Conservation (phyloP, 169 alveolate species). For the Eimeria tenella region DNA sequence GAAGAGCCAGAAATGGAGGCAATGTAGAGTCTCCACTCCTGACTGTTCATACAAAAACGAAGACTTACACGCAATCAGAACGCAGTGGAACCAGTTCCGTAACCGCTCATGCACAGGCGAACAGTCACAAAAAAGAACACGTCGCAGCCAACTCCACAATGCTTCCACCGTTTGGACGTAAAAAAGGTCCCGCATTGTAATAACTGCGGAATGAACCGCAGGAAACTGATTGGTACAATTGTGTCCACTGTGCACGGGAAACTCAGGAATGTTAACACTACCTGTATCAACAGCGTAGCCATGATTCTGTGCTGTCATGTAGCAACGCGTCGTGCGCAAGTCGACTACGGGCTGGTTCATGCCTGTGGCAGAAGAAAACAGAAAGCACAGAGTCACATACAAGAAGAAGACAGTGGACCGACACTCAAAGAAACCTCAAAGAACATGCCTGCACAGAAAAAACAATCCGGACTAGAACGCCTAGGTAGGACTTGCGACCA, state of each 20-base stretch:
- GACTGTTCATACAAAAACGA: too few species aligned
- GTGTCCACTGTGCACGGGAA: background rate
- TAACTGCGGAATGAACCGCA: background rate
- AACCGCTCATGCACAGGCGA: too few species aligned
- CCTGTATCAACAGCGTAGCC: constrained; percentile 87
- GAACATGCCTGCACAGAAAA: background rate
- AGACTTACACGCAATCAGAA: too few species aligned
- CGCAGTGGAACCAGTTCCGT: too few species aligned
- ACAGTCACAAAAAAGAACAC: background rate
- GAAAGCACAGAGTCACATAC: background rate
- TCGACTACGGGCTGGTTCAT: constrained; percentile 93
- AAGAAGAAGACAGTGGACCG: background rate
- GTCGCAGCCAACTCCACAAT: background rate
- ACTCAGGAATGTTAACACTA: background rate
- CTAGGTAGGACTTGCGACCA: too few species aligned
- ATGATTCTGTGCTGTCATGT: constrained; percentile 92
- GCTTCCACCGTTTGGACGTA: background rate
- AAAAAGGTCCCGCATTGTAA: background rate
- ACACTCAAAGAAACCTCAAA: background rate
- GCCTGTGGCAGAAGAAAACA: constrained; percentile 81
- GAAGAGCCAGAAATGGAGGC: too few species aligned
- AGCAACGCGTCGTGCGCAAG: constrained; percentile 90
- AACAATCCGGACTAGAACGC: too few species aligned
- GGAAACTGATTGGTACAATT: background rate
- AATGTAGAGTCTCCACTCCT: too few species aligned